Percentiles rank a stretch among this genome's conserved stretches.
Evolutionary conservation across 2,329 filamentous ascomycete species (phyloP).

Genomic region (Diaporthe sp.): DNA sequence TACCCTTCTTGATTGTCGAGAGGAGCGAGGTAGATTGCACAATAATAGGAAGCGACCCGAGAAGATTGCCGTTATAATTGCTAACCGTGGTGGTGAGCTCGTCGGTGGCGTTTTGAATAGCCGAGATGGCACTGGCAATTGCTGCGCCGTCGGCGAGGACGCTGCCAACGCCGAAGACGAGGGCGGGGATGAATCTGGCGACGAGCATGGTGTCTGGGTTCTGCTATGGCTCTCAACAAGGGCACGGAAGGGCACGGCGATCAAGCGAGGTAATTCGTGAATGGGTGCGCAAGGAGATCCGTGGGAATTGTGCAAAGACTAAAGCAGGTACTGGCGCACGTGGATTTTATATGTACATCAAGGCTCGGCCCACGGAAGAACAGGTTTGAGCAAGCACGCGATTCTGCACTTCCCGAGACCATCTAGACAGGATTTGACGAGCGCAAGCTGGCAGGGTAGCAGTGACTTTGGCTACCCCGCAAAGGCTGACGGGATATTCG

Average conservation of each 20-base stretch:
- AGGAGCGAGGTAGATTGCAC: conserved; percentile 51
- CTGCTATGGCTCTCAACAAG: not conserved
- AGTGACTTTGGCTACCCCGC: not conserved
- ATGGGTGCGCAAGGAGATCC: not conserved
- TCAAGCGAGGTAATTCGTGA: not conserved
- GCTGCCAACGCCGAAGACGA: conserved; percentile 19
- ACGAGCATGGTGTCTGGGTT: conserved; percentile 18
- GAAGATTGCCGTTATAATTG: conserved; percentile 50
- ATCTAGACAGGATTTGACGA: not conserved
- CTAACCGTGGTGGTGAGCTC: conserved; percentile 48
- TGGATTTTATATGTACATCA: not conserved
- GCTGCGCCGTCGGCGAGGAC: conserved; percentile 46
- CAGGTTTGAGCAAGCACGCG: not conserved
- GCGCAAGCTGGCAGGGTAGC: not conserved
- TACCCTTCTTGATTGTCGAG: conserved; percentile 51
- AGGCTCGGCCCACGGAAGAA: not conserved
- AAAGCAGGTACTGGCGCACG: not conserved
- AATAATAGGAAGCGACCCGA: conserved; percentile 54
- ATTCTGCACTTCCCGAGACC: not conserved
- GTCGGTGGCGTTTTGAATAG: conserved; percentile 46
- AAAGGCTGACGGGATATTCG: not conserved
- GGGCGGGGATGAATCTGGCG: conserved; percentile 13
- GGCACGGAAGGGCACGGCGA: not conserved
- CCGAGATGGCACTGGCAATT: conserved; percentile 48
- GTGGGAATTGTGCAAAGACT: not conserved